Conservation (phyloP, 768 basidiomycete species). For the Mycena chlorophos region DNA sequence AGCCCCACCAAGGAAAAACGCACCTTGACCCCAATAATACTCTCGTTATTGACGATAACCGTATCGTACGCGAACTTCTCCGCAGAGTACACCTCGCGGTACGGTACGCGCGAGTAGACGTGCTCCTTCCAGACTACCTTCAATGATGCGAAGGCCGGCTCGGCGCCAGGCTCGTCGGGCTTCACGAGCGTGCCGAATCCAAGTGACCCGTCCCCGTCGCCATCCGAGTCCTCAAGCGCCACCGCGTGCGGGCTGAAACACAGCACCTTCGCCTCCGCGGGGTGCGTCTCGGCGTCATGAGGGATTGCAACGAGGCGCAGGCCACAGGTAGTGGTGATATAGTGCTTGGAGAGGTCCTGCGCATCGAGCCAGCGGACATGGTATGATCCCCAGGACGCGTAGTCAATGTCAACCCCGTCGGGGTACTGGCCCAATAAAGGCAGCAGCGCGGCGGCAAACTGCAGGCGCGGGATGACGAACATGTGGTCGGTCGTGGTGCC, state of each 20-base stretch:
- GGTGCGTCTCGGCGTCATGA: slow-evolving; percentile 4
- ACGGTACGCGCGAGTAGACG: slow-evolving; percentile 1
- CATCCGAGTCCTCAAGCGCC: neutral
- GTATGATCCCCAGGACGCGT: slow-evolving; percentile 12
- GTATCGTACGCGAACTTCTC: slow-evolving; percentile 8
- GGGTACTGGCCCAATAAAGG: neutral
- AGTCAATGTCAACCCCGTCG: neutral
- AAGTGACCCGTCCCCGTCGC: neutral
- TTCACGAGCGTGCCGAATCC: neutral
- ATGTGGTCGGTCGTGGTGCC: neutral
- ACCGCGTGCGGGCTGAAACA: slow-evolving; percentile 5
- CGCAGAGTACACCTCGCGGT: slow-evolving; percentile 6
- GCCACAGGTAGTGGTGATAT: slow-evolving; percentile 14
- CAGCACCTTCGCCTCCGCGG: slow-evolving; percentile 7
- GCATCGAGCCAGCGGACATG: slow-evolving; percentile 14
- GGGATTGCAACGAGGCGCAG: slow-evolving; percentile 10
- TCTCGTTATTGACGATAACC: slow-evolving; percentile 14
- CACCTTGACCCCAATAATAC: slow-evolving; percentile 12
- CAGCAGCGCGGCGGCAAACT: neutral
- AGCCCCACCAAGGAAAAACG: neutral
- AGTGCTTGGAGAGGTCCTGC: neutral
- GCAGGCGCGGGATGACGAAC: slow-evolving; percentile 9
- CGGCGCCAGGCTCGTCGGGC: neutral
- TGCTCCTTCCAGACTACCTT: neutral
- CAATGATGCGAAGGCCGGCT: neutral